Conservation (phyloP, 1,284 basidiomycete genomes). For the Trichosporon sp. region DNA sequence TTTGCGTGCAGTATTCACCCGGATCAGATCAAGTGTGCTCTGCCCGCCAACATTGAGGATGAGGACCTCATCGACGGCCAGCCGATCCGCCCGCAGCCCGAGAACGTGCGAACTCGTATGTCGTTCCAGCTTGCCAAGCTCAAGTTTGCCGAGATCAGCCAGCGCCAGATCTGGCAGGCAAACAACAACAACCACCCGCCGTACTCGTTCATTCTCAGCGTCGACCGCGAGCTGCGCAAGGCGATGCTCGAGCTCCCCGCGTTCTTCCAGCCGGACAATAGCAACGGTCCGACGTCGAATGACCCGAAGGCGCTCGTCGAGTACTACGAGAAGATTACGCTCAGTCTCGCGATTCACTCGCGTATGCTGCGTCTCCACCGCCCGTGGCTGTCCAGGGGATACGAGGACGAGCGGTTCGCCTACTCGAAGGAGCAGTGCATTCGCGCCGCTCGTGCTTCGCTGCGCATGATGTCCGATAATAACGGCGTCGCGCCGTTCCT, state of each 20-base stretch:
- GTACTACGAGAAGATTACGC: constrained; percentile 57
- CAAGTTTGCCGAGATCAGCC: constrained; percentile 55
- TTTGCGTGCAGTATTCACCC: constrained; percentile 56
- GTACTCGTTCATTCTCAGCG: constrained; percentile 54
- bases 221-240: constrained; percentile 55
- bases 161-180: constrained; percentile 57
- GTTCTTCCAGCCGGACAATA: constrained; percentile 54
- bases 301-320: constrained; percentile 52
- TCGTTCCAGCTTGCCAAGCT: constrained; percentile 57
- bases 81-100: constrained; percentile 51
- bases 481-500: constrained; percentile 53
- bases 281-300: constrained; percentile 37
- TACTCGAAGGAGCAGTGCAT: constrained; percentile 58
- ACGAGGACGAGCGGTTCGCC: constrained; percentile 54
- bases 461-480: constrained; percentile 55
- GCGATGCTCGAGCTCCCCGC: constrained; percentile 56
- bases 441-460: constrained; percentile 54
- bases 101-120: constrained; percentile 55
- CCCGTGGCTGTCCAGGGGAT: constrained; percentile 54
- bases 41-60: constrained; percentile 57
- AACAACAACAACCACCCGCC: constrained; percentile 55
- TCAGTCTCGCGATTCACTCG: constrained; percentile 56
- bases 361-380: constrained; percentile 55
- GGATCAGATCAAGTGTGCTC: constrained; percentile 57
- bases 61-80: constrained; percentile 56